phyloP scores from a whole-genome alignment of 169 alveolate genomes.

The Plasmodium chabaudi region DNA sequence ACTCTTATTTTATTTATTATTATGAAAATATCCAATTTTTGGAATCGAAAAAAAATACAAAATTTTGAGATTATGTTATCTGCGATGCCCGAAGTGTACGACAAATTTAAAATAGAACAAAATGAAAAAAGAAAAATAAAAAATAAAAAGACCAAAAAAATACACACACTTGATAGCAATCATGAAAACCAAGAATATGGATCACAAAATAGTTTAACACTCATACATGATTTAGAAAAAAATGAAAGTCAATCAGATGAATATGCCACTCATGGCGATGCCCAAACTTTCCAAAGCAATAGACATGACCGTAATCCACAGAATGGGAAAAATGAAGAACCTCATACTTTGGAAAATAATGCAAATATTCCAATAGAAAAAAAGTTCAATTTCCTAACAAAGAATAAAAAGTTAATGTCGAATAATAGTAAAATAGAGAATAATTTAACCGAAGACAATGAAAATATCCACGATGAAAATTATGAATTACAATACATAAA shows the following conservation, averaged over 20 bases:
- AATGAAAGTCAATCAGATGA: not conserved
- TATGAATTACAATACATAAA: conserved; percentile 42
- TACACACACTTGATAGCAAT: conserved; percentile 1
- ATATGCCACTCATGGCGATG: not conserved
- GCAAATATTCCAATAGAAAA: not conserved
- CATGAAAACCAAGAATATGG: conserved; percentile 1
- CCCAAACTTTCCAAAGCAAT: not conserved
- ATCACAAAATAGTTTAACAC: not conserved
- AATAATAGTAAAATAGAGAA: not conserved
- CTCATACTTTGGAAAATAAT: not conserved
- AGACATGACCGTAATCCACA: not conserved
- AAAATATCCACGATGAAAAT: not conserved
- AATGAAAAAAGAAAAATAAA: conserved; percentile 11
- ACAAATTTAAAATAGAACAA: conserved; percentile 14
- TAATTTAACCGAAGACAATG: not conserved
- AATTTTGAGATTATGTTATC: conserved; percentile 22
- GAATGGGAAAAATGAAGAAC: not conserved
- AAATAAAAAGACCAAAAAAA: not conserved
- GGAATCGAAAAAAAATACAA: conserved; percentile 34
- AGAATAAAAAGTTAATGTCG: conserved; percentile 2
- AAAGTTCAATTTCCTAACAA: not conserved
- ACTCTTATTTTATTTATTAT: conserved; percentile 38
- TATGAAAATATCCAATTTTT: conserved; percentile 17
- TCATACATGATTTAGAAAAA: conserved; percentile 36
- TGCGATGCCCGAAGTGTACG: conserved; percentile 40